Base-by-base conservation (phyloP, 306 rosid genomes). In the Casuarina cunninghamiana region DNA sequence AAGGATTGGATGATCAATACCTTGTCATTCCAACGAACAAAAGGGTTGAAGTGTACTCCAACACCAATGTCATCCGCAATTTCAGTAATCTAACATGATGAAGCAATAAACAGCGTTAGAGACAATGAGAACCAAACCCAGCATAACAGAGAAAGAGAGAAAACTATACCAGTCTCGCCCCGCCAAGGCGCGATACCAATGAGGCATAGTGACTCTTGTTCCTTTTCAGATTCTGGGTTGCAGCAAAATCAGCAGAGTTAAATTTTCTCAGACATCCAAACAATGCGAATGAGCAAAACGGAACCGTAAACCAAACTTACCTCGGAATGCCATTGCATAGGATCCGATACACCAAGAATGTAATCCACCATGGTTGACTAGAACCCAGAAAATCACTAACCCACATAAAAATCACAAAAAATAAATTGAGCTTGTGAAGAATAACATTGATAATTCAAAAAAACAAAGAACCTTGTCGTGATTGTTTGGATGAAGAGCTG, bases 41-140 rank as follows among this genome's bases (percentile, higher is more conserved):
- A 92, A 76, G 98, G 97, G 82, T 95, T 95, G 88, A 95, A 95
- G 78, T 95, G 97, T 74, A 92, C 97, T 71, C 98, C 98, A 32
- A 91, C 93, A 4, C 98, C 98, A 78, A 95, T 78, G 77, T 53
- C 76, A 83, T 92, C 96, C 12, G 97, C 97, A 83, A 92, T 91
- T 55, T 57, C 80, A 1, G 97, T 90, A 79, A 92, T 86, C 97
- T 94, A 80, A 72, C 83, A 86, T 48, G 45, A 74, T 62, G 68
- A 61, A 87, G 50, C 60, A 78, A 68, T 38, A 86, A 45, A 71
- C 32, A 63, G 73, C 37, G 58, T 85, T 71, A 71, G 68, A 81
- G 41, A 26, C 41, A 71, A 67, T 15, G 26, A 72, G 76, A 49
- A 65, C 50, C 66, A 71, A 71, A 80, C 54, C 9, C 42, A 48